Base-by-base conservation (phyloP, 2,329 filamentous ascomycete species). In the Hymenoscyphus infarciens region DNA sequence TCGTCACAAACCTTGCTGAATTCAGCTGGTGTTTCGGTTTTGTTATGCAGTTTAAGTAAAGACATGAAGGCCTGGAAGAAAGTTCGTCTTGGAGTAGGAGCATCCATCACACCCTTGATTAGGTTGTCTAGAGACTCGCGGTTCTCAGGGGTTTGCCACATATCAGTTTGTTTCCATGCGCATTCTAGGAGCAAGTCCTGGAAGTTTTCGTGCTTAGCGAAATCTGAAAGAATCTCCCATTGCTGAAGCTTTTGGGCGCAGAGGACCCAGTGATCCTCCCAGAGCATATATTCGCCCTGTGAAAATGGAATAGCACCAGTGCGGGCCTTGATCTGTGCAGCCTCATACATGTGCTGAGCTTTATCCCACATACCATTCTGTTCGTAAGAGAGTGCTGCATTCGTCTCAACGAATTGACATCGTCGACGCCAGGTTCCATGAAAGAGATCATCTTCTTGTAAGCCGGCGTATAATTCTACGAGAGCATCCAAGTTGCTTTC, bases 301-400 rank as follows among this genome's bases (percentile, higher is more conserved):
- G 94, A 97, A 76, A 97, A 98, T 0, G 95, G 94, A 65, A 98
- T 87, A n/a, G 94, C 91, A 59, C 93, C 95, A 0, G 94, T 98
- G 56, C 96, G 87, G 54, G 96, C 95, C 76, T 98, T 99, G 75
- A 99, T 92, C 76, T 99, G 96, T 0, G 96, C 95, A 61, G 89
- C 89, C 76, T 99, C 95, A 75, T 98, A 99, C 79, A 97, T 89
- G 72, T 91, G 90, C 77, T 99, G 96, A 1, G 96, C 93, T 77
- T 98, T 98, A 72, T 99, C 95, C 96, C 95, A 99, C 85, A 98
- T 96, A 56, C 95, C 95, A 71, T 96, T 96, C 74, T 99, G 96
- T 78, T 99, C 96, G 70, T 97, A 99, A 0, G 95, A 99, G 7
- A 99, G 81, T 1, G 93, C 95, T 15, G 95, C 92, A 73, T 99